A percentile compares a stretch with the other conserved stretches of the same genome.
These are phyloP conservation scores for Boletus reticuloceps DNA, from an alignment of 768 basidiomycete genomes.

Conservation along the genomic window DNA sequence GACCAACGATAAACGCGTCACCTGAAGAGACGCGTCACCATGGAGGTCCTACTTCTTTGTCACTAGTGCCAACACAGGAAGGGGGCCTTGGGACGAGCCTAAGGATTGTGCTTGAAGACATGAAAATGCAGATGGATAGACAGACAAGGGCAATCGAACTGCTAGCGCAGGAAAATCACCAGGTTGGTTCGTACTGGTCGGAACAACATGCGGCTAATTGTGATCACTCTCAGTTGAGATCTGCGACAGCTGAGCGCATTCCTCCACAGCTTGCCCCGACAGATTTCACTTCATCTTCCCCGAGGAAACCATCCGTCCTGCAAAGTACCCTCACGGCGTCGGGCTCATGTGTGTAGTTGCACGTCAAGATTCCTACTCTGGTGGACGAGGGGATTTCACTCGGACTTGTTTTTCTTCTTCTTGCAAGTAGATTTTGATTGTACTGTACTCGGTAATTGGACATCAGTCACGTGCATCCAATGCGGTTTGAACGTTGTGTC, in stretches of 20 bases:
- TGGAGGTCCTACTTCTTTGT: constrained; percentile 8
- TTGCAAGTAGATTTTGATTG: constrained; percentile 6
- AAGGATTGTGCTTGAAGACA: constrained; percentile 39
- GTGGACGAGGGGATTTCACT: not conserved
- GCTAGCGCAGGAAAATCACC: constrained; percentile 46
- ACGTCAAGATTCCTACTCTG: not conserved
- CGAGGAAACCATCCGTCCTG: constrained; percentile 13
- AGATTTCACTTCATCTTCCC: constrained; percentile 1
- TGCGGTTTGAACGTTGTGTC: constrained; percentile 28
- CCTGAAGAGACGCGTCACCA: constrained; percentile 13
- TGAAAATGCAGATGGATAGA: constrained; percentile 49
- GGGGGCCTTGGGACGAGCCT: constrained; percentile 23
- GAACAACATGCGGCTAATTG: constrained; percentile 7
- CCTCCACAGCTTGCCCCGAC: constrained; percentile 10
- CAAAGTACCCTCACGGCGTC: not conserved
- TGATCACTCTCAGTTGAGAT: constrained; percentile 12
- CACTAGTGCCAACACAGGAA: constrained; percentile 17
- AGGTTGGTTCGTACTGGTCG: constrained; percentile 30
- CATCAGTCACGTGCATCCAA: constrained; percentile 29
- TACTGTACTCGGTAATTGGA: not conserved
- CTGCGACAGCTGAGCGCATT: constrained; percentile 5
- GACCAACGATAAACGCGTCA: constrained; percentile 1
- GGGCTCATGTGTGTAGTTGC: not conserved
- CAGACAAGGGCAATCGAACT: constrained; percentile 43
- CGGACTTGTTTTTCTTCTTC: not conserved